Evolutionary conservation across 345 rosid species (phyloP), one percentile per base, ranked within the genome.

Genomic region (Brassica nigra): DNA sequence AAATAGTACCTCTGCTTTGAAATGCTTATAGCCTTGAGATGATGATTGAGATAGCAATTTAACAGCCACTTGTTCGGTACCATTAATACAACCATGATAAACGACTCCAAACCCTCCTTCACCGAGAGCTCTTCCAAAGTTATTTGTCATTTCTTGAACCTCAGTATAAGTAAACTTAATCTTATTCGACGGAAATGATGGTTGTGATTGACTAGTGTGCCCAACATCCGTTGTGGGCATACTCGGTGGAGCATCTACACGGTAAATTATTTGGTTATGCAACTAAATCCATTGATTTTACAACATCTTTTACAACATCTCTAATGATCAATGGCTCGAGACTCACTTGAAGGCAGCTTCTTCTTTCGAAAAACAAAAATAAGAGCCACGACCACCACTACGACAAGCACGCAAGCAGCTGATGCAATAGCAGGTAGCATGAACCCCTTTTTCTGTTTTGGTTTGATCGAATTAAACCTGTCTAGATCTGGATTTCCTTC

Each of bases 41-140:
- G 87, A 83, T 52, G 86, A 67, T 18, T 70, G 69, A 14, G 84
- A 83, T 1, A 87, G 66, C 61, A 85, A 68, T 66, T 85, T 85
- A 9, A 87, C 83, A 11, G 88, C 89, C 4, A 85, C 86, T 75
- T 79, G 68, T 37, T 71, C 47, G 4, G 62, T 33, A 59, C 18
- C 83, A 71, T 37, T 80, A 15, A 83, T 61, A 71, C 5, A 72
- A 44, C 89, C 89, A 8, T 75, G 76, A 77, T 79, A 83, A 65
- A 85, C 86, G 1, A 77, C 62, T 77, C 86, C 88, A 68, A 85
- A 87, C 0, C 82, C 85, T 30, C 86, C 89, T 74, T 85, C 77
- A 2, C 88, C 86, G 2, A 82, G 65, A 69, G 75, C 74, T 58
- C 27, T 79, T 5, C 70, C 70, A 10, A 87, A 85, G 39, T 81